Evolutionary conservation across 2,329 filamentous ascomycete genomes (phyloP).

Genomic region (Neocatenulostroma microsporum): DNA sequence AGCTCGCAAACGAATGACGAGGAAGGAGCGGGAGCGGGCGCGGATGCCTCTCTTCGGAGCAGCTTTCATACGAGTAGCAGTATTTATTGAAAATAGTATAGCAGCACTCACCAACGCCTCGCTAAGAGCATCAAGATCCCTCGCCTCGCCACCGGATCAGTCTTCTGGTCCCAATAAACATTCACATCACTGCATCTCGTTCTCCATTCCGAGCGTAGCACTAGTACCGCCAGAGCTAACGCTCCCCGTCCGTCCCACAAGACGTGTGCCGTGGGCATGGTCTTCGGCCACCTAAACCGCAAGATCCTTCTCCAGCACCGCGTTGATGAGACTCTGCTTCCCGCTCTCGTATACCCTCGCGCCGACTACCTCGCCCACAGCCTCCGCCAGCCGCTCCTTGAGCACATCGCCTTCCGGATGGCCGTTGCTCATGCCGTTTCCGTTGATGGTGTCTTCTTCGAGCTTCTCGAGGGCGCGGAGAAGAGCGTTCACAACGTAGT

Average conservation of each 20-base stretch:
- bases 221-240: background rate
- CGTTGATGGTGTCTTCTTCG: constrained; percentile 36
- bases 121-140: background rate
- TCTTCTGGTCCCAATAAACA: background rate
- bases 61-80: too few species aligned
- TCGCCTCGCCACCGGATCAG: background rate
- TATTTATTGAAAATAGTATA: too few species aligned
- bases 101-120: background rate
- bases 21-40: too few species aligned
- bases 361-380: constrained; percentile 38
- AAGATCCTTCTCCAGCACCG: constrained; percentile 32
- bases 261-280: too few species aligned
- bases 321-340: constrained; percentile 30
- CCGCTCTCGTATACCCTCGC: constrained; percentile 34
- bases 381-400: constrained; percentile 35
- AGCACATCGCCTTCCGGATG: constrained; percentile 34
- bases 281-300: constrained; percentile 11
- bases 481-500: constrained; percentile 52
- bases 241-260: too few species aligned
- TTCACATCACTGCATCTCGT: too few species aligned
- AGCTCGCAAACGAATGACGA: too few species aligned
- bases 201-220: too few species aligned
- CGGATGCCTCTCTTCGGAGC: too few species aligned
- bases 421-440: constrained; percentile 29
- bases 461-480: constrained; percentile 49